These are phyloP conservation scores for Lasiosphaeris hirsuta DNA, from an alignment of 495 filamentous ascomycete species.

Conservation along the genomic window DNA sequence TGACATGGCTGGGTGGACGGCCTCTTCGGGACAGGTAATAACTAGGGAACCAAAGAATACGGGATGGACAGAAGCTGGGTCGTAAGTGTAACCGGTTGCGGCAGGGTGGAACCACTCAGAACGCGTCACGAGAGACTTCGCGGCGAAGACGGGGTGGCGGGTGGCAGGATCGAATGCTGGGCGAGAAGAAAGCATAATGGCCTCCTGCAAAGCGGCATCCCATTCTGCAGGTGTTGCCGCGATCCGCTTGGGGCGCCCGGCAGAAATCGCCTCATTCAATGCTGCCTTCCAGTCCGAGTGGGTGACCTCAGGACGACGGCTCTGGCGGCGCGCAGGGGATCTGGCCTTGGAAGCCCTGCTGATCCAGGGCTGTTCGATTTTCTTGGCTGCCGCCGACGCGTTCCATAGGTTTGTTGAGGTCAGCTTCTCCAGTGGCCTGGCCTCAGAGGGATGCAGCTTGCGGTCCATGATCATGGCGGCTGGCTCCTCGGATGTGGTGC, in stretches of 20 bases:
- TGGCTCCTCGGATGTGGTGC: conserved; percentile 35
- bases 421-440: conserved; percentile 20
- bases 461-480: conserved; percentile 31
- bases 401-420: conserved; percentile 36
- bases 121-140: conserved; percentile 24
- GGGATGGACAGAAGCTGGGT: conserved; percentile 29
- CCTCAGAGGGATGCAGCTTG: conserved; percentile 18
- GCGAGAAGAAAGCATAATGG: conserved; percentile 24
- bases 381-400: conserved; percentile 2
- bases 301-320: conserved; percentile 28
- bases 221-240: conserved; percentile 18
- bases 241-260: not conserved
- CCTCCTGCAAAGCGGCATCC: conserved; percentile 19
- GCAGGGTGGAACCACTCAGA: conserved; percentile 38
- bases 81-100: conserved; percentile 33
- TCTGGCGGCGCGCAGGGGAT: conserved; percentile 28
- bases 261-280: conserved; percentile 11
- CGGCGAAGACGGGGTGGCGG: conserved; percentile 42
- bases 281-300: conserved; percentile 13
- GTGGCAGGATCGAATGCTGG: conserved; percentile 26
- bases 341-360: not conserved
- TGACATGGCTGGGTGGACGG: conserved; percentile 32
- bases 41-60: conserved; percentile 38
- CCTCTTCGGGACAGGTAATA: conserved; percentile 23
- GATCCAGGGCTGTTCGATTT: conserved; percentile 31